phyloP scores from a whole-genome alignment of 306 rosid genomes.

The Cucurbita ficifolia region DNA sequence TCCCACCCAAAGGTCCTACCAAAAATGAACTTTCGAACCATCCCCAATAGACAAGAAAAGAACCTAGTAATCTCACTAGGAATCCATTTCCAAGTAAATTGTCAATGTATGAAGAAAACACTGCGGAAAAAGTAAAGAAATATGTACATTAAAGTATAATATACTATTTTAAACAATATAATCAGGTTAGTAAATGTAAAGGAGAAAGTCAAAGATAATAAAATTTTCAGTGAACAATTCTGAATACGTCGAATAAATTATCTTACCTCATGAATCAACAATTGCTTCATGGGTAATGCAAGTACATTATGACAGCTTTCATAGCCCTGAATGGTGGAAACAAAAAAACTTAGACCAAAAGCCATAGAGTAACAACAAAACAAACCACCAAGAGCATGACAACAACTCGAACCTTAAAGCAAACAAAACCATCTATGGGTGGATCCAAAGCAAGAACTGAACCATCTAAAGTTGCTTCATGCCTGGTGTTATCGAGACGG shows the following conservation, averaged over 20 bases:
- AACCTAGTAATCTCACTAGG: too few relatives aligned
- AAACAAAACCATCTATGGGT: conserved; percentile 44
- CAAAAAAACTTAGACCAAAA: not conserved
- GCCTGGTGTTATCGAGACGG: conserved; percentile 23
- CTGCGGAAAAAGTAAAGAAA: not conserved
- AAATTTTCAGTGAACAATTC: not conserved
- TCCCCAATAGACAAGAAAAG: too few relatives aligned
- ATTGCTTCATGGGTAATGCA: conserved; percentile 71
- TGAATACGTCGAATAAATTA: conserved; percentile 6
- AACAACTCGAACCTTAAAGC: conserved; percentile 57
- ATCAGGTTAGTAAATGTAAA: not conserved
- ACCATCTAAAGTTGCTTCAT: conserved; percentile 34
- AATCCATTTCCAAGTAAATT: not conserved
- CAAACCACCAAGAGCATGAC: conserved; percentile 3
- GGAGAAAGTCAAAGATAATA: not conserved
- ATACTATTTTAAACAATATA: not conserved
- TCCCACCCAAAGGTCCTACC: too few relatives aligned
- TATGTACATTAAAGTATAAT: not conserved
- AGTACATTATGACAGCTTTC: conserved; percentile 45
- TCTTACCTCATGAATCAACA: conserved; percentile 73
- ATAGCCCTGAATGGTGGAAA: conserved; percentile 47
- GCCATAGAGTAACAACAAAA: conserved; percentile 3
- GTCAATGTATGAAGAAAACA: not conserved
- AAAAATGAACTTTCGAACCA: too few relatives aligned
- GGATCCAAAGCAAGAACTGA: conserved; percentile 54